phyloP scores from a whole-genome alignment of 2,329 filamentous ascomycete genomes.

The Samsoniella hepiali region DNA sequence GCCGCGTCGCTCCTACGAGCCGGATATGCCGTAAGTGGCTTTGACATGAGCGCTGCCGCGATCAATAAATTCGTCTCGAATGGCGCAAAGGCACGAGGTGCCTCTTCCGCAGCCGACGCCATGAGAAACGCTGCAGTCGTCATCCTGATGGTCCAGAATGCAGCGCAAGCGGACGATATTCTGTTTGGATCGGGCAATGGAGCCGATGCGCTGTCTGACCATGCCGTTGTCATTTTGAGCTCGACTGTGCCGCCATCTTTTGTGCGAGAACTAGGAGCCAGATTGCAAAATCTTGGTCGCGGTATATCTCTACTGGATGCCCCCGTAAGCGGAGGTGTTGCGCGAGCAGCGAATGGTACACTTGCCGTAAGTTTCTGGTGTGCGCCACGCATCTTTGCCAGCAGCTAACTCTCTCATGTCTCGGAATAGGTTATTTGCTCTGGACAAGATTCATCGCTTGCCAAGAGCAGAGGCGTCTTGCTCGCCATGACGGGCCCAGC shows the following conservation, averaged over 20 bases:
- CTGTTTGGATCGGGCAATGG: constrained; percentile 32
- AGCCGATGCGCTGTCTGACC: constrained; percentile 26
- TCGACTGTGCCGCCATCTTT: constrained; percentile 37
- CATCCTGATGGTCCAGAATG: constrained; percentile 37
- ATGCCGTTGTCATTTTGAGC: constrained; percentile 33
- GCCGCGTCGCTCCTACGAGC: constrained; percentile 33
- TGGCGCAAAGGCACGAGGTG: constrained; percentile 25
- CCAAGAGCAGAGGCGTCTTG: constrained; percentile 27
- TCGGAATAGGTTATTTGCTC: constrained; percentile 33
- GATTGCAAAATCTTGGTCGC: constrained; percentile 24
- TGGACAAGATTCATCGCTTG: constrained; percentile 25
- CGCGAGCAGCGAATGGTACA: constrained; percentile 34
- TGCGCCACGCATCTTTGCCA: neutral
- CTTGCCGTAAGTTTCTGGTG: constrained; percentile 29
- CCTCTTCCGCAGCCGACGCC: constrained; percentile 29
- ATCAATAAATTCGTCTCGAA: constrained; percentile 30
- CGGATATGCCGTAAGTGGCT: constrained; percentile 33
- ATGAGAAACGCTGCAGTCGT: constrained; percentile 30
- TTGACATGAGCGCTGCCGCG: constrained; percentile 31
- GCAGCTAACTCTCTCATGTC: neutral
- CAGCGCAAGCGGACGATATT: constrained; percentile 31
- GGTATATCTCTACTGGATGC: constrained; percentile 34
- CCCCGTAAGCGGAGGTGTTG: constrained; percentile 38
- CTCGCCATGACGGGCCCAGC: constrained; percentile 31
- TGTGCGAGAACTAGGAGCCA: constrained; percentile 23